These are phyloP conservation scores for Chlorophyllum brunneum DNA, from an alignment of 768 basidiomycete genomes.

Conservation along the genomic window DNA sequence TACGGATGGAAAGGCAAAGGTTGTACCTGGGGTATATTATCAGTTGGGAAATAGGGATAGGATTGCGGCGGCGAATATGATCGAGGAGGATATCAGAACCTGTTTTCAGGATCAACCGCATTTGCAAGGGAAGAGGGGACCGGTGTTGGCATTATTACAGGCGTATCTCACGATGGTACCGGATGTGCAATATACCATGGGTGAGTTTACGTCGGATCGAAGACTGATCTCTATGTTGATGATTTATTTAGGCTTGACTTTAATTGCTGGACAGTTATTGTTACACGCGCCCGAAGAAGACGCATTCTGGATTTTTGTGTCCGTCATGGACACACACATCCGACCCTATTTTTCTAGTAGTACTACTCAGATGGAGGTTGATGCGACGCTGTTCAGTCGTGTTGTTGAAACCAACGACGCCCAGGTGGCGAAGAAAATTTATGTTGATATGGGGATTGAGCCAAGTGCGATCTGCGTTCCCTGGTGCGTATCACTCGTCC, in stretches of 20 bases:
- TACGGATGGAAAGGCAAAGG: constrained; percentile 70
- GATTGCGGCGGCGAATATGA: constrained; percentile 42
- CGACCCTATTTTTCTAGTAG: constrained; percentile 69
- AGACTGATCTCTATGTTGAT: not conserved
- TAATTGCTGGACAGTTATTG: constrained; percentile 69
- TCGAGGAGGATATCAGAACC: constrained; percentile 54
- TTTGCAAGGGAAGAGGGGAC: constrained; percentile 51
- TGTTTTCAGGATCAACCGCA: constrained; percentile 59
- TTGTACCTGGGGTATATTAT: constrained; percentile 43
- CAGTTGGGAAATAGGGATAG: constrained; percentile 32
- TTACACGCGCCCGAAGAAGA: constrained; percentile 82
- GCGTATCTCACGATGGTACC: constrained; percentile 86
- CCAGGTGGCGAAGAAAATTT: constrained; percentile 58
- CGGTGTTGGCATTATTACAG: constrained; percentile 56
- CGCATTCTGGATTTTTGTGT: constrained; percentile 87
- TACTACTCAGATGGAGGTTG: constrained; percentile 68
- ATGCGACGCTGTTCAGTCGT: constrained; percentile 64
- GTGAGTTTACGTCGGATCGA: constrained; percentile 30
- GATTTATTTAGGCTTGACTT: constrained; percentile 49
- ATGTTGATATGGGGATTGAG: constrained; percentile 57
- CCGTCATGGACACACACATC: constrained; percentile 82
- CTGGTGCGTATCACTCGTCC: constrained; percentile 43
- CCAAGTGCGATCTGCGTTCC: constrained; percentile 56
- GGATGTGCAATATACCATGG: constrained; percentile 64
- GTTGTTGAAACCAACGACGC: constrained; percentile 65